Percentiles rank a stretch among this genome's conserved stretches.
Evolutionary conservation across 371 early-diverging fungal genomes (phyloP).

Genomic region (Enterocytospora artemiae): DNA sequence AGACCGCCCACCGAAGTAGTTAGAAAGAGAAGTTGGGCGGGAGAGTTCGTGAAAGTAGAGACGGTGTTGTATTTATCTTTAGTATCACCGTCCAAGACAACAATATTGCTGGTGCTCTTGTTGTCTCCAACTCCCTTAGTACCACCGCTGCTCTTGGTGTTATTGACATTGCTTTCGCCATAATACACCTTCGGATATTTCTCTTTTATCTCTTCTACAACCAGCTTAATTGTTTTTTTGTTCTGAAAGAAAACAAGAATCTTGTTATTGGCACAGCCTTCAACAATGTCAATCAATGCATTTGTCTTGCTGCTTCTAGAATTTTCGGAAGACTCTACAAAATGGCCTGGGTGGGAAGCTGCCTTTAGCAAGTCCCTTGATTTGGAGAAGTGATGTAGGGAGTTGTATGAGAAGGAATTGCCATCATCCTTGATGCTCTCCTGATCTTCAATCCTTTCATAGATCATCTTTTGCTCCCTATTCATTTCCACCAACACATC

Average conservation of each 20-base stretch:
- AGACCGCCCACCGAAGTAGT: slow-evolving; percentile 95
- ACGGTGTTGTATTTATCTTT: slow-evolving; percentile 73
- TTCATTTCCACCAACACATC: slow-evolving; percentile 88
- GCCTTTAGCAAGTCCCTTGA: slow-evolving; percentile 32
- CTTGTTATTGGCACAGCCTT: slow-evolving; percentile 69
- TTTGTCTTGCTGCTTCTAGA: slow-evolving; percentile 59
- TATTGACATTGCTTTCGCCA: not conserved
- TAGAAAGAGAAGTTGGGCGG: slow-evolving; percentile 78
- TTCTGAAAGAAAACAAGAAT: slow-evolving; percentile 90
- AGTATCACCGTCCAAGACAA: slow-evolving; percentile 54
- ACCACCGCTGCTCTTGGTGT: too few species aligned
- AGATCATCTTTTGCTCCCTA: slow-evolving; percentile 68
- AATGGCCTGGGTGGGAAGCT: slow-evolving; percentile 62
- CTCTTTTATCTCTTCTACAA: slow-evolving; percentile 63
- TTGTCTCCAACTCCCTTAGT: too few species aligned
- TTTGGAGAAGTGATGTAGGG: slow-evolving; percentile 17
- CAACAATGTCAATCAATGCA: slow-evolving; percentile 77
- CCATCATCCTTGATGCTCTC: not conserved
- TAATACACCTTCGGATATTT: not conserved
- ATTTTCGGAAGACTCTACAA: slow-evolving; percentile 63
- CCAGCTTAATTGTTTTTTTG: slow-evolving; percentile 83
- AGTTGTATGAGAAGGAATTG: not conserved
- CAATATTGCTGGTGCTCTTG: not conserved
- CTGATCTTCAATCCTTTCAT: slow-evolving; percentile 63
- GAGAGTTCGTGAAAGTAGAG: slow-evolving; percentile 80